phyloP scores from a whole-genome alignment of 148 eudicot species.

The Nyssa sinensis region DNA sequence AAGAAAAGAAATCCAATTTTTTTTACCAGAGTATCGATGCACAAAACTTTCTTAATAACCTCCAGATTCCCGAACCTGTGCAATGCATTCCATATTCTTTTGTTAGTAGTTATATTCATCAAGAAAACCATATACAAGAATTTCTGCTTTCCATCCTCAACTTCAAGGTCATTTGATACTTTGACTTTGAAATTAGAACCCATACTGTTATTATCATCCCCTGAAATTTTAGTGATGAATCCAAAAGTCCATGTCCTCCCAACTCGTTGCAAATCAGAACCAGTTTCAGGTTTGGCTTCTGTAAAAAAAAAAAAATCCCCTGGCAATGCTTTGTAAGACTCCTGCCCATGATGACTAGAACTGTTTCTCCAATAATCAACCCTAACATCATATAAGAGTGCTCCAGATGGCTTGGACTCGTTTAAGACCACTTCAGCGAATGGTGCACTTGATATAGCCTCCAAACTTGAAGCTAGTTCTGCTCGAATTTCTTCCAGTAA shows the following conservation, averaged over 20 bases:
- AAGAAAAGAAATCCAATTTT: too few relatives aligned
- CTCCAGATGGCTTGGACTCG: conserved; percentile 15
- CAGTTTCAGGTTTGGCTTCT: conserved; percentile 40
- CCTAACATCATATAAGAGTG: conserved; percentile 26
- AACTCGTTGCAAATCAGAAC: conserved; percentile 36
- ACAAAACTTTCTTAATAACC: conserved; percentile 39
- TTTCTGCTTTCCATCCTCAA: conserved; percentile 20
- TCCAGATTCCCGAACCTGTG: conserved; percentile 30
- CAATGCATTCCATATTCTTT: conserved; percentile 61
- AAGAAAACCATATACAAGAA: conserved; percentile 53
- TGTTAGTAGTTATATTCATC: conserved; percentile 46
- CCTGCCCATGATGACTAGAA: conserved; percentile 46
- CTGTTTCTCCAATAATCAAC: conserved; percentile 64
- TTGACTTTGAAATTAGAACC: conserved; percentile 32
- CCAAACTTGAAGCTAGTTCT: conserved; percentile 50
- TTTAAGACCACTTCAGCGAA: conserved; percentile 49
- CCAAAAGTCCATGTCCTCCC: conserved; percentile 53
- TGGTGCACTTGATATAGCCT: conserved; percentile 50
- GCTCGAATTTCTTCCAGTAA: conserved; percentile 73
- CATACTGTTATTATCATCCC: conserved; percentile 29
- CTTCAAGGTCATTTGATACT: conserved; percentile 27
- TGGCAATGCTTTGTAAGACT: conserved; percentile 59
- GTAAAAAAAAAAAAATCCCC: conserved; percentile 57
- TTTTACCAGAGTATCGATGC: conserved; percentile 23
- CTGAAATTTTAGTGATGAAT: conserved; percentile 28